Evolutionary conservation across 2,329 filamentous ascomycete species (phyloP).

Genomic region (Fusarium beomiforme): DNA sequence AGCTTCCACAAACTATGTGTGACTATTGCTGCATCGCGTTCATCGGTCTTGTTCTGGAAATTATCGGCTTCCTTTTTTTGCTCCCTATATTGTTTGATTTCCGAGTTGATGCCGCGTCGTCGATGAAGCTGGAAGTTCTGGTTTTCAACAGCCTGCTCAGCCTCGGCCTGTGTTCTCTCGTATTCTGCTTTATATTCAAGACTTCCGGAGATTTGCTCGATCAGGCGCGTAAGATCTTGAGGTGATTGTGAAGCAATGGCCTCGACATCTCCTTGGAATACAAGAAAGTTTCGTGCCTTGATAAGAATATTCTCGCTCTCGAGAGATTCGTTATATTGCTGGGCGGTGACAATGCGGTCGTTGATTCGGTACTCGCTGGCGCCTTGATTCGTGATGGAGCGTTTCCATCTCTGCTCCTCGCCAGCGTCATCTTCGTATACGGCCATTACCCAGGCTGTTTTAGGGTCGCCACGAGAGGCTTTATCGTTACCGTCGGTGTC

Average conservation of each 20-base stretch:
- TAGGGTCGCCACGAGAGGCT: conserved; percentile 82
- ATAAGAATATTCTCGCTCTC: conserved; percentile 97
- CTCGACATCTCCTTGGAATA: conserved; percentile 98
- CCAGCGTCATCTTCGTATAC: conserved; percentile 98
- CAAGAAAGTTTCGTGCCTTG: conserved; percentile 96
- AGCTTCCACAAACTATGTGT: conserved; percentile 97
- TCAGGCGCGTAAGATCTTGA: conserved; percentile 89
- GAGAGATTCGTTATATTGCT: conserved; percentile 91
- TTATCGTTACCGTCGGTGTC: conserved; percentile 69
- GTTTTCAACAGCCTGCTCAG: conserved; percentile 87
- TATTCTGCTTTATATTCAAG: conserved; percentile 95
- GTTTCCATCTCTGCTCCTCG: conserved; percentile 95
- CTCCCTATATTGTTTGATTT: conserved; percentile 97
- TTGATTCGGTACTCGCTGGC: conserved; percentile 98
- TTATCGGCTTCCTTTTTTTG: conserved; percentile 96
- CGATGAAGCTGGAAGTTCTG: conserved; percentile 89
- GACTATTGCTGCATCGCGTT: conserved; percentile 90
- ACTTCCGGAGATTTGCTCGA: conserved; percentile 97
- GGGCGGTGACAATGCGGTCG: conserved; percentile 85
- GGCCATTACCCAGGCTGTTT: conserved; percentile 98
- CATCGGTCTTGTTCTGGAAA: conserved; percentile 89
- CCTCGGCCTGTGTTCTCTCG: conserved; percentile 85
- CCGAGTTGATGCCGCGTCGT: conserved; percentile 93
- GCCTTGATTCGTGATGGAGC: conserved; percentile 87
- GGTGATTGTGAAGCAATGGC: conserved; percentile 95